A percentile compares a stretch with the other conserved stretches of the same genome.
phyloP scores from a whole-genome alignment of 1,139 yeast genomes.

The Pichia sp. region DNA sequence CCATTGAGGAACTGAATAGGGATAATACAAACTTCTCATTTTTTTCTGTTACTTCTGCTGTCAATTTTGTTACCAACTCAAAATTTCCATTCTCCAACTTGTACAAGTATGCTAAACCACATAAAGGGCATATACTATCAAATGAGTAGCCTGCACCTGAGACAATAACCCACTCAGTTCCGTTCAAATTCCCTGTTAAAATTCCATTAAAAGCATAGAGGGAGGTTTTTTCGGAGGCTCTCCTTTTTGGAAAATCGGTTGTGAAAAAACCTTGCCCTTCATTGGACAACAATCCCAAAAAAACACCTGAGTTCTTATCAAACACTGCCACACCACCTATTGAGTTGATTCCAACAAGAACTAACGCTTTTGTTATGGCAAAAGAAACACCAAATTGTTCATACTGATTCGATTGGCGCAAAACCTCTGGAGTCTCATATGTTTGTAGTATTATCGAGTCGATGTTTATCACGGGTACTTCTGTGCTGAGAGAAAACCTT shows the following conservation, averaged over 20 bases:
- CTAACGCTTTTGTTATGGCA: conserved; percentile 22
- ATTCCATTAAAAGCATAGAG: conserved; percentile 32
- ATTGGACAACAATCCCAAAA: not conserved
- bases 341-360: conserved; percentile 34
- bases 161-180: conserved; percentile 29
- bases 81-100: conserved; percentile 3
- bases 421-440: conserved; percentile 25
- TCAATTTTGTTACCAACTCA: conserved; percentile 17
- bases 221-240: conserved; percentile 26
- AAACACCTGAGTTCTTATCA: conserved; percentile 16
- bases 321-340: conserved; percentile 34
- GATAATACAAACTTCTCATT: conserved; percentile 9
- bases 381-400: conserved; percentile 38
- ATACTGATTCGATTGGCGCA: conserved; percentile 25
- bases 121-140: conserved; percentile 25
- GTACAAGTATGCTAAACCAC: conserved; percentile 40
- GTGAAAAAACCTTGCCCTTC: not conserved
- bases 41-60: conserved; percentile 9
- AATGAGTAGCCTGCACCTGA: conserved; percentile 24
- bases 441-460: conserved; percentile 16
- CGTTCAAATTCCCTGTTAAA: conserved; percentile 23
- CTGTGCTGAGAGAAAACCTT: no score
- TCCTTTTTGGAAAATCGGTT: not conserved
- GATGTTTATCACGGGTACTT: conserved; percentile 8
- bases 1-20: conserved; percentile 23